These are phyloP conservation scores for Cordia subcordata DNA, from an alignment of 257 asterid species.

Conservation along the genomic window DNA sequence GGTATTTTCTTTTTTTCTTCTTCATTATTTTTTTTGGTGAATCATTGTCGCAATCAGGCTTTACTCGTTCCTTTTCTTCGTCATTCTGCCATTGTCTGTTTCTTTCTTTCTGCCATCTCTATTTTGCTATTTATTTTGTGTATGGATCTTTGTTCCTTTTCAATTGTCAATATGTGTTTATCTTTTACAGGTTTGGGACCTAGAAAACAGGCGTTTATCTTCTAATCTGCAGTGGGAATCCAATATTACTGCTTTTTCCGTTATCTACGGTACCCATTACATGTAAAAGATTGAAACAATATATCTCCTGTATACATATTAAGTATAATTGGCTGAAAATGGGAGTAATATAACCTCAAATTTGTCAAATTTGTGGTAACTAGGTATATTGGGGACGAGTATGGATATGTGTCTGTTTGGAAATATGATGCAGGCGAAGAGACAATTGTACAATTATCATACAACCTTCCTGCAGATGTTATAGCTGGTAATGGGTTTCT, in stretches of 20 bases:
- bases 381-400: slow-evolving; percentile 91
- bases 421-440: slow-evolving; percentile 70
- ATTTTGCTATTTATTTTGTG: background rate
- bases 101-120: slow-evolving; percentile 2
- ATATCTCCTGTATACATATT: slow-evolving; percentile 6
- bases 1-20: slow-evolving; percentile 37
- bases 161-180: slow-evolving; percentile 5
- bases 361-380: slow-evolving; percentile 18
- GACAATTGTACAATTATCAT: slow-evolving; percentile 55
- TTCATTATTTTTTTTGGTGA: slow-evolving; percentile 10
- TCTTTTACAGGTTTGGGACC: slow-evolving; percentile 85
- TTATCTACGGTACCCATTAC: slow-evolving; percentile 68
- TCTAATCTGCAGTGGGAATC: slow-evolving; percentile 84
- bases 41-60: background rate
- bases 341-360: slow-evolving; percentile 17
- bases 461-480: slow-evolving; percentile 78
- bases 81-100: slow-evolving; percentile 4
- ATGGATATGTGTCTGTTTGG: slow-evolving; percentile 78
- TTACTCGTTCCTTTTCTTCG: background rate
- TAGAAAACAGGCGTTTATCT: slow-evolving; percentile 65
- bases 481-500: slow-evolving; percentile 58
- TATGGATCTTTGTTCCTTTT: slow-evolving; percentile 8
- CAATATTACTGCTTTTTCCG: slow-evolving; percentile 79
- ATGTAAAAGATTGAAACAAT: slow-evolving; percentile 51
- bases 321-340: slow-evolving; percentile 4